phyloP scores from a whole-genome alignment of 352 stramenopile species.

The Thalassiosira mediterranea region DNA sequence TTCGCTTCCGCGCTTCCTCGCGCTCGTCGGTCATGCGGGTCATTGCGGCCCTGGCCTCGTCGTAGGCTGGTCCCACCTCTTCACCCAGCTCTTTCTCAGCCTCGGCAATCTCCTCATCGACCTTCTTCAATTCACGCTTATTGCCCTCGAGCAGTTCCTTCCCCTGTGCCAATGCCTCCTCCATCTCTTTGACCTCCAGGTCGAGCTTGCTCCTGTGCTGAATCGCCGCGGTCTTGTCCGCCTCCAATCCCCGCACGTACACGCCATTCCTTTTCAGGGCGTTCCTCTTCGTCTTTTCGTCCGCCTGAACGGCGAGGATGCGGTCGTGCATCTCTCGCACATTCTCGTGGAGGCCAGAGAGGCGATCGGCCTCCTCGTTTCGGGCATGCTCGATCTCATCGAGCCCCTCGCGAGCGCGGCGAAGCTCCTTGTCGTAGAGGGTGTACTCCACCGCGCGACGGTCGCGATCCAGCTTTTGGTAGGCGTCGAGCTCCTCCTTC shows the following conservation, averaged over 20 bases:
- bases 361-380: slow-evolving; percentile 58
- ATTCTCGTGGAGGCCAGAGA: slow-evolving; percentile 68
- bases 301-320: slow-evolving; percentile 67
- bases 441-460: slow-evolving; percentile 96
- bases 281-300: slow-evolving; percentile 63
- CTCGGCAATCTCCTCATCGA: slow-evolving; percentile 72
- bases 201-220: slow-evolving; percentile 73
- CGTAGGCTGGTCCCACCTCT: slow-evolving; percentile 68
- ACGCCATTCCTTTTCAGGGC: slow-evolving; percentile 64
- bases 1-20: slow-evolving; percentile 61
- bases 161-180: slow-evolving; percentile 62
- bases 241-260: slow-evolving; percentile 45
- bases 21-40: slow-evolving; percentile 58
- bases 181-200: slow-evolving; percentile 80
- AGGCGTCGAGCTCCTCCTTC: slow-evolving; percentile 93
- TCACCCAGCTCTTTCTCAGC: slow-evolving; percentile 63
- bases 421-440: slow-evolving; percentile 91
- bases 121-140: slow-evolving; percentile 61
- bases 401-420: slow-evolving; percentile 77
- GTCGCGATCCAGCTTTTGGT: slow-evolving; percentile 94
- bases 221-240: slow-evolving; percentile 65
- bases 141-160: slow-evolving; percentile 62
- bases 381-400: slow-evolving; percentile 80
- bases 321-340: slow-evolving; percentile 68
- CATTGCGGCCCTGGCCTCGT: slow-evolving; percentile 57